Conservation (phyloP, 2,329 filamentous ascomycete species). For the Colletotrichum euphorbiae region DNA sequence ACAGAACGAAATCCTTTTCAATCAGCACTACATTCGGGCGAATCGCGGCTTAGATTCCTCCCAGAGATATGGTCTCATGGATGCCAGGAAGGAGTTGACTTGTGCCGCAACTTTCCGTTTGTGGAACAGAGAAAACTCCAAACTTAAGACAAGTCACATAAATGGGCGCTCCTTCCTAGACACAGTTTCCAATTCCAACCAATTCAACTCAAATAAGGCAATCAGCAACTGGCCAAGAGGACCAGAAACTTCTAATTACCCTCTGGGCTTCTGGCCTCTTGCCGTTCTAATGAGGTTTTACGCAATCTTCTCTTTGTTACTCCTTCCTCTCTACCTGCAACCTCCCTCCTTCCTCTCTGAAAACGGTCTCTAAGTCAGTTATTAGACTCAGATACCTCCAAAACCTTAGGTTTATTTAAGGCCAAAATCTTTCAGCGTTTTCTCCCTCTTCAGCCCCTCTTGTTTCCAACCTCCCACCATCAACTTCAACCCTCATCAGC, state of each 20-base stretch:
- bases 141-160: not conserved
- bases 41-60: not conserved
- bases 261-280: too few relatives aligned
- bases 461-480: not conserved
- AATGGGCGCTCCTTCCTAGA: not conserved
- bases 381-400: too few relatives aligned
- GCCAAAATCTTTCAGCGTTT: not conserved
- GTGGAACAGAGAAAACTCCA: not conserved
- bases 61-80: not conserved
- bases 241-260: too few relatives aligned
- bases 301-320: too few relatives aligned
- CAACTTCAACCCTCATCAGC: not conserved
- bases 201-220: too few relatives aligned
- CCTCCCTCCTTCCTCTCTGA: not conserved
- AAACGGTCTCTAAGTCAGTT: not conserved
- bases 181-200: not conserved
- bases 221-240: too few relatives aligned
- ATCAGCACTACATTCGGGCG: not conserved
- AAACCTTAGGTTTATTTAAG: too few relatives aligned
- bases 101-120: conserved; percentile 12
- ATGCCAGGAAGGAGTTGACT: not conserved
- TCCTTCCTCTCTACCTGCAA: not conserved
- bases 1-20: not conserved
- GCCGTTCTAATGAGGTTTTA: too few relatives aligned
- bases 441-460: not conserved